Conservation (phyloP, 2,329 filamentous ascomycete species). For the Fusarium sp. region DNA sequence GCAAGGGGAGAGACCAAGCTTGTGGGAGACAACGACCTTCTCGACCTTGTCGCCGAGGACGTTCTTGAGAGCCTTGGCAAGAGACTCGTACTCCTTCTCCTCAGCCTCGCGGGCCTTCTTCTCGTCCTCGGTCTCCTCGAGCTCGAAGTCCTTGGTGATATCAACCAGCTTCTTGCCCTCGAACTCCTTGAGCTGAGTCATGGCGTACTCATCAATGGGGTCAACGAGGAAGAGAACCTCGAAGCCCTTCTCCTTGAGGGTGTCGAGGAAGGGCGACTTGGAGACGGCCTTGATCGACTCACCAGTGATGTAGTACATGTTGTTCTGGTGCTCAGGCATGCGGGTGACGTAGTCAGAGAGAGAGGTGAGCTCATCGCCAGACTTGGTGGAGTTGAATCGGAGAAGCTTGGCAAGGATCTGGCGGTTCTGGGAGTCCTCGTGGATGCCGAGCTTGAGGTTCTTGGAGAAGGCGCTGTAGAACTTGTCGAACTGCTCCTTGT, state of each 20-base stretch:
- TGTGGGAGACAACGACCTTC: conserved; percentile 99
- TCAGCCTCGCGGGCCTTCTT: conserved; percentile 94
- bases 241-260: conserved; percentile 98
- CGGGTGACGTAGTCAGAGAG: conserved; percentile 97
- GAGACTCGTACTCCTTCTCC: conserved; percentile 97
- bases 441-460: conserved; percentile 99
- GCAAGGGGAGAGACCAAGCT: conserved; percentile 93
- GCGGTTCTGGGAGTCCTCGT: conserved; percentile 99
- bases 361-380: conserved; percentile 93
- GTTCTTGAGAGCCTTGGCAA: conserved; percentile 98
- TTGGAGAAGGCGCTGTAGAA: conserved; percentile 99
- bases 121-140: conserved; percentile 99
- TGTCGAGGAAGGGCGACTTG: conserved; percentile 98
- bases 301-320: conserved; percentile 99
- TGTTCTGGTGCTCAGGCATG: conserved; percentile 99
- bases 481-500: conserved; percentile 99
- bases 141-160: conserved; percentile 99
- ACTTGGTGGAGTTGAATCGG: conserved; percentile 99
- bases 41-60: conserved; percentile 99
- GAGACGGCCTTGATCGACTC: conserved; percentile 98
- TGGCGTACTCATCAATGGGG: conserved; percentile 99
- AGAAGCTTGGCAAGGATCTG: conserved; percentile 93
- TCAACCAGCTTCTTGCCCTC: conserved; percentile 99
- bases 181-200: conserved; percentile 99
- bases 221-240: conserved; percentile 99